phyloP scores from a whole-genome alignment of 2,329 filamentous ascomycete species.

The Aspergillus fumigatus region DNA sequence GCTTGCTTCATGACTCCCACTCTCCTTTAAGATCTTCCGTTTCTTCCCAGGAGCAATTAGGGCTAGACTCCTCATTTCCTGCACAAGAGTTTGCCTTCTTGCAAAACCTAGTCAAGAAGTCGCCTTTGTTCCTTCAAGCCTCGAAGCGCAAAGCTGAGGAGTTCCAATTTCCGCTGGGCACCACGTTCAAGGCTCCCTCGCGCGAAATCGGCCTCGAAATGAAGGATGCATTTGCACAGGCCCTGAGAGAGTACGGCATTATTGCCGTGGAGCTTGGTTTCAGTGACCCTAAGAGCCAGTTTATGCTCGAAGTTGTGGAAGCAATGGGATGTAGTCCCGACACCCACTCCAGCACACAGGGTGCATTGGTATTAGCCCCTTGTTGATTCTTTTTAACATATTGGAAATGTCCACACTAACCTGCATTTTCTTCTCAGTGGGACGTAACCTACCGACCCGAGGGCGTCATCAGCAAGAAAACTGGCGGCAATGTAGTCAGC shows the following conservation, averaged over 20 bases:
- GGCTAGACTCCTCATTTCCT: background rate
- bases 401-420: background rate
- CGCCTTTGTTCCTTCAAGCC: background rate
- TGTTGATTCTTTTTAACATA: background rate
- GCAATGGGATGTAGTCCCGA: slow-evolving; percentile 1
- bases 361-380: background rate
- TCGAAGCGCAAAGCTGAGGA: background rate
- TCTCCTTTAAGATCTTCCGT: background rate
- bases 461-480: slow-evolving; percentile 1
- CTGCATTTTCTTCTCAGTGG: background rate
- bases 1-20: background rate
- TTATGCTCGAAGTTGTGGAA: slow-evolving; percentile 7
- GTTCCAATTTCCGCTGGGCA: slow-evolving; percentile 5
- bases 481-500: slow-evolving; percentile 4
- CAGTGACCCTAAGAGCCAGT: slow-evolving; percentile 2
- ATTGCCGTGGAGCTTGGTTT: slow-evolving; percentile 5
- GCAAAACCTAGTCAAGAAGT: background rate
- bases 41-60: background rate
- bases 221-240: slow-evolving; percentile 1
- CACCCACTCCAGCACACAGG: slow-evolving; percentile 7
- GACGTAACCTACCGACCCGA: slow-evolving; percentile 1
- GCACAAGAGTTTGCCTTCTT: background rate
- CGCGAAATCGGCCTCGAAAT: slow-evolving; percentile 4
- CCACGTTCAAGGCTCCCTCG: slow-evolving; percentile 5
- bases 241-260: slow-evolving; percentile 4